Base-by-base conservation (phyloP, 2,329 filamentous ascomycete species). In the Aspergillus sp. region DNA sequence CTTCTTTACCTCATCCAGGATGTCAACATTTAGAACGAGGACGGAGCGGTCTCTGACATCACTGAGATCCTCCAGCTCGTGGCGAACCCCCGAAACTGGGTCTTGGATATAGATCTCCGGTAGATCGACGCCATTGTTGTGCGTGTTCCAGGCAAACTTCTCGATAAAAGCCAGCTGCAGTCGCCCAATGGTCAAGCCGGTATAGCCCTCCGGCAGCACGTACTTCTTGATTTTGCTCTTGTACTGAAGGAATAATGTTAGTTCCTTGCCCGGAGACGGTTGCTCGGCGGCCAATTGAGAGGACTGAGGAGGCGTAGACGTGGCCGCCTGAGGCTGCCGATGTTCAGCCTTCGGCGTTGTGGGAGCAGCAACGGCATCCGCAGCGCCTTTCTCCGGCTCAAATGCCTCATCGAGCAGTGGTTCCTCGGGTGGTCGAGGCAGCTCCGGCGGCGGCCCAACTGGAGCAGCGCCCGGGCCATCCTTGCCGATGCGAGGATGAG, bases 81-180 rank as follows among this genome's bases (percentile, higher is more conserved):
- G 94, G 16, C 95, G 89, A n/a, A 99, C 90, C 0, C 95, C 95
- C 9, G 95, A 98, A 2, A 97, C 85, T 0, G 93, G 90, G 73
- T 99, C 95, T 74, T 99, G 95, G 16, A 99, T 95, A 74, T 99
- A 97, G 16, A 99, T 98, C 69, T 99, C 95, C 0, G 95, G 95
- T 50, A 99, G 79, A 72, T 99, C 95, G 14, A 87, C 86, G 7
- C 95, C 95, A 69, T 97, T 96, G 61, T 92, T 90, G 68, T 98
- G 93, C 0, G 94, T 97, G 69, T 96, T 98, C 93, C 96, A 99
- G 0, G 94, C 95, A 72, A 99, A 99, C 73, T 97, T 99, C 67
- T 99, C 95, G 67, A 99, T 99, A 69, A 99, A 99, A 0, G 95
- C 94, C 29, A 99, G 84, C 74, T 99, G 94, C 59, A 99, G 77